Evolutionary conservation across 2,329 filamentous ascomycete genomes (phyloP), one percentile per base, ranked within the genome.

Genomic region (Monosporascus sp.): DNA sequence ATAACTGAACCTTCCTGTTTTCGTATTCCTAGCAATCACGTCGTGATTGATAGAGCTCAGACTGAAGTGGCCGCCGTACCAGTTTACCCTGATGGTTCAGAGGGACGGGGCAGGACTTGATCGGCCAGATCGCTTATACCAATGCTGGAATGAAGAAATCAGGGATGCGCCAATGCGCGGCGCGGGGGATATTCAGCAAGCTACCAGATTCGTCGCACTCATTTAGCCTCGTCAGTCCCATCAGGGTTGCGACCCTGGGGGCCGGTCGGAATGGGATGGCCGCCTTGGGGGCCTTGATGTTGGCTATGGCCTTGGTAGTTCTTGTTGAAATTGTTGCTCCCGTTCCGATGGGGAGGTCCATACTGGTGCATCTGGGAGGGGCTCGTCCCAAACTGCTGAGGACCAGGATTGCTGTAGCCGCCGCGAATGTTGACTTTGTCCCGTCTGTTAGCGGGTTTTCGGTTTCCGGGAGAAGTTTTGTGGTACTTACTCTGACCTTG

Each of bases 401-500:
- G 76, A 50, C 80, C 79, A 37, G 75, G 72, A 50, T 80, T 81
- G 60, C 75, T 78, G 67, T 85, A 87, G 50, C 78, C 79, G 50
- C 78, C 79, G 62, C 83, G 80, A 63, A 79, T 78, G 55, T 81
- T 80, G 59, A 85, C 81, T 86, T 61, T 54, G 59, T 57, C 58
- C 58, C 52, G 67, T 70, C 68, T 69, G 71, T 75, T 70, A 77
- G 70, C 50, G 52, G 49, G 51, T 55, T 57, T 51, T 53, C 53
- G 51, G 54, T 52, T 53, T 51, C 50, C 46, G 51, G 43, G 50
- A 56, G 53, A 54, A 58, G 56, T 55, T 58, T 55, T 55, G 52
- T 47, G 48, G 45, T 64, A 86, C 88, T 81, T 84, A 89, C 88
- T 88, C 69, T 88, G 86, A 62, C 80, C 84, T 58, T 82, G 81